phyloP scores from a whole-genome alignment of 306 rosid species.

The Medicago truncatula region DNA sequence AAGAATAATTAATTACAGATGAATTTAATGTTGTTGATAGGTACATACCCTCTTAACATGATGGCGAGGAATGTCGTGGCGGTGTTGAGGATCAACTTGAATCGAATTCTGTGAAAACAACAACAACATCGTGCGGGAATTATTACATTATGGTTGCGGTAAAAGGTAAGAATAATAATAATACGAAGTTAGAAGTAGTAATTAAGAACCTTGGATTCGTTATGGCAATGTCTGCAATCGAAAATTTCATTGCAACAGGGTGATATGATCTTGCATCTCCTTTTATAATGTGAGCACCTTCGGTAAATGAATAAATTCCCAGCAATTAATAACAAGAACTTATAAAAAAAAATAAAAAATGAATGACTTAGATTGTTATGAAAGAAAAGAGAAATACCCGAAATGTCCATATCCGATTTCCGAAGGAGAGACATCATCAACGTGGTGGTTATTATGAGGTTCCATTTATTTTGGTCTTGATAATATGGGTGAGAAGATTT shows the following conservation, averaged over 20 bases:
- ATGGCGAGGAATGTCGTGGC: slow-evolving; percentile 84
- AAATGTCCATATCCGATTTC: not conserved
- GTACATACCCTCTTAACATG: slow-evolving; percentile 56
- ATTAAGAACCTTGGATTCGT: slow-evolving; percentile 42
- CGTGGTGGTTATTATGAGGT: not conserved
- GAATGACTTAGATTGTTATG: too few relatives aligned
- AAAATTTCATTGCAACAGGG: slow-evolving; percentile 49
- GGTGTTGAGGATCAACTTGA: slow-evolving; percentile 56
- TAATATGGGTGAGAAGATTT: not conserved
- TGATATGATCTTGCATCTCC: slow-evolving; percentile 53
- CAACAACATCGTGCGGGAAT: not conserved
- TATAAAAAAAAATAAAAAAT: too few relatives aligned
- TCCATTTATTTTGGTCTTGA: too few relatives aligned
- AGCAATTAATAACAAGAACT: not conserved
- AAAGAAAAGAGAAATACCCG: not conserved
- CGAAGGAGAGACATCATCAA: not conserved
- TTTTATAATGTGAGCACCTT: slow-evolving; percentile 51
- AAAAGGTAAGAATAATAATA: not conserved
- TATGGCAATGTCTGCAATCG: slow-evolving; percentile 49
- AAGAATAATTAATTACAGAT: too few relatives aligned
- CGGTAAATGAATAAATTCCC: not conserved
- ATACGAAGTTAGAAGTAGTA: not conserved
- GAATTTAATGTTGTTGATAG: not conserved
- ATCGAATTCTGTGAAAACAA: slow-evolving; percentile 59
- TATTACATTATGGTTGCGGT: too few relatives aligned